Evolutionary conservation across 208 protist species (phyloP), one percentile per base, ranked within the genome.

Genomic region (Crithidia fasciculata): DNA sequence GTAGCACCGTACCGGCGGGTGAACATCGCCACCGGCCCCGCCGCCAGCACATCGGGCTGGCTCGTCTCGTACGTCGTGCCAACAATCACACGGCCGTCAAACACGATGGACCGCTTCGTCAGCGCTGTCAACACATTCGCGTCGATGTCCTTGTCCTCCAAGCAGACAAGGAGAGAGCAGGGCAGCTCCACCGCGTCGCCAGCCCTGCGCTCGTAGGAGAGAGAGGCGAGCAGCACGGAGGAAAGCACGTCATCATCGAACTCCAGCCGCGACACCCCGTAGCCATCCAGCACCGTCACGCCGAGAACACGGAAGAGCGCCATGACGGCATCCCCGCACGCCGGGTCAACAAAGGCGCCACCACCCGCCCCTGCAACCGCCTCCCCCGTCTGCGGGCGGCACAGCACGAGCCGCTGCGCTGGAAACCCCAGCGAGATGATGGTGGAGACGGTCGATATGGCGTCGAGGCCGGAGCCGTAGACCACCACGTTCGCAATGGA

Each of bases 41-140:
- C 93, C 28, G 95, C 91, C 59, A 93, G 91, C 53, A 98, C 83
- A 28, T 71, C 62, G 8, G 86, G 81, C 67, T 97, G 86, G n/a
- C 88, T 96, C 12, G 95, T 97, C 68, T 85, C 81, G 68, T 97
- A 98, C 63, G 92, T 86, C 10, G 84, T 82, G 63, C 95, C 90
- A 5, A 98, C 91, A 81, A 97, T 97, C 18, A 98, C 87, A 60
- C 95, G 91, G 37, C 95, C 95, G 73, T 98, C 95, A 76, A 98
- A 97, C 9, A 98, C 95, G 61, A 98, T 96, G 54, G 89, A 93
- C 39, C 92, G 83, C 80, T 95, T 93, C 74, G 97, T 96, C 45
- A 98, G 77, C 28, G 93, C 89, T 0, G 89, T 89, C 28, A 98
- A 83, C 16, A 98, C 81, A 64, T 88, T 84, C 28, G 79, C 78